A percentile compares a stretch with the other conserved stretches of the same genome.
Evolutionary conservation across 2,329 filamentous ascomycete species (phyloP).

Genomic region (Apiospora koreana): DNA sequence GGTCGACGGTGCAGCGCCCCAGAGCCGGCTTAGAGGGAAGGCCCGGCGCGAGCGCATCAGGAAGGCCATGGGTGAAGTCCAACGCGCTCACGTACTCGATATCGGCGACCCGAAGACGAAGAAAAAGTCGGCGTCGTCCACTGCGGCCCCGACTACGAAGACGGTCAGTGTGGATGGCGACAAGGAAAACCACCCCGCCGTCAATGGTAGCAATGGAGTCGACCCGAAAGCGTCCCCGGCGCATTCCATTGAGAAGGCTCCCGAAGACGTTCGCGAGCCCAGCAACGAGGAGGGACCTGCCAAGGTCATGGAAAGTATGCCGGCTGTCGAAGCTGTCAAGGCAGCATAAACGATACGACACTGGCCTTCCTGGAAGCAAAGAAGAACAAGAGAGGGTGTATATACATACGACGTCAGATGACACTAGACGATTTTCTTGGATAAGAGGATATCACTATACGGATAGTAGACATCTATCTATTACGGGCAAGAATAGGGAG

Average conservation of each 20-base stretch:
- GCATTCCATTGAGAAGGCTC: not conserved
- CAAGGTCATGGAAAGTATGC: not conserved
- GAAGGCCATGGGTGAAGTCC: constrained; percentile 55
- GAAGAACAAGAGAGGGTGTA: not conserved
- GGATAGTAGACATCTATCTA: not conserved
- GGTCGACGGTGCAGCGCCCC: constrained; percentile 71
- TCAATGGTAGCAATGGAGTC: not conserved
- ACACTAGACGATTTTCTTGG: not conserved
- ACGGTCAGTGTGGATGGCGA: constrained; percentile 32
- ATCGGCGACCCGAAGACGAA: constrained; percentile 31
- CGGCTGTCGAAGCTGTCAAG: not conserved
- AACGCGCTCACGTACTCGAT: constrained; percentile 37
- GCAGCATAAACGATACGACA: not conserved
- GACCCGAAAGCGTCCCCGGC: not conserved
- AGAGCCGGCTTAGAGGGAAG: constrained; percentile 57
- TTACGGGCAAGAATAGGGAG: not conserved
- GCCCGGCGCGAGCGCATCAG: constrained; percentile 58
- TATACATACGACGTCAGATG: constrained; percentile 7
- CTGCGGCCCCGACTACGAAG: not conserved
- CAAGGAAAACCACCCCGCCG: constrained; percentile 46
- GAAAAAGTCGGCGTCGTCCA: constrained; percentile 34
- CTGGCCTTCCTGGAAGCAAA: no score
- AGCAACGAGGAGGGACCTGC: not conserved
- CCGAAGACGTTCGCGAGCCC: not conserved
- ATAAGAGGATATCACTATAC: not conserved